Percentiles rank a stretch among this genome's conserved stretches.
phyloP scores from a whole-genome alignment of 495 filamentous ascomycete species.

The Penicillium chermesinum region DNA sequence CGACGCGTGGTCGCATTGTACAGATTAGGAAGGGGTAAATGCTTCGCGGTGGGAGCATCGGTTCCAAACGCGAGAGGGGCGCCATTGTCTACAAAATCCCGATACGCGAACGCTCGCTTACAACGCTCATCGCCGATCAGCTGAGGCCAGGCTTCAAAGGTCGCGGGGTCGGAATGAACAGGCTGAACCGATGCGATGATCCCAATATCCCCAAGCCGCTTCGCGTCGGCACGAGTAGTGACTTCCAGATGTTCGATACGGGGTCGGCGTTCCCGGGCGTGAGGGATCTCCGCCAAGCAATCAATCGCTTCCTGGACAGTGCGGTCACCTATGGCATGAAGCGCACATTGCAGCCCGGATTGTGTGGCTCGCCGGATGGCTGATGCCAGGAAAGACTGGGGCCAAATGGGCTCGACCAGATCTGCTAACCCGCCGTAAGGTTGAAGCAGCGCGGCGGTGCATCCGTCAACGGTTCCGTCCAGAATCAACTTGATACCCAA shows the following conservation, averaged over 20 bases:
- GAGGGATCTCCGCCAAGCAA: conserved; percentile 32
- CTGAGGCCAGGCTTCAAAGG: neutral
- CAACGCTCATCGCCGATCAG: conserved; percentile 31
- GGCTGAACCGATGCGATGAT: conserved; percentile 63
- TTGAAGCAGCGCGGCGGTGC: conserved; percentile 52
- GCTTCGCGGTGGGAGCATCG: conserved; percentile 57
- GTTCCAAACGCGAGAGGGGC: conserved; percentile 54
- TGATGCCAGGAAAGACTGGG: neutral
- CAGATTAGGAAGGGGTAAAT: conserved; percentile 50
- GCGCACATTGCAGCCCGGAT: conserved; percentile 53
- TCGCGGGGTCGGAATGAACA: conserved; percentile 57
- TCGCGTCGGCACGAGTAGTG: conserved; percentile 37
- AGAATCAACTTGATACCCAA: conserved; percentile 56
- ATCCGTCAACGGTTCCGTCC: conserved; percentile 55
- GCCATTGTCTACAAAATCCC: conserved; percentile 51
- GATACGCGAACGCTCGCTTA: conserved; percentile 55
- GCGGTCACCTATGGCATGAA: conserved; percentile 62
- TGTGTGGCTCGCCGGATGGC: conserved; percentile 7
- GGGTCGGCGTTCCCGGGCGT: neutral
- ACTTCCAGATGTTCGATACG: neutral
- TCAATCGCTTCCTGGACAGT: conserved; percentile 52
- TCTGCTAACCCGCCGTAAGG: conserved; percentile 35
- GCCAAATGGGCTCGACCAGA: conserved; percentile 9
- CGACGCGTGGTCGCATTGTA: conserved; percentile 56
- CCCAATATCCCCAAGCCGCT: conserved; percentile 46